Evolutionary conservation across 805 yeast genomes (phyloP), one percentile per base, ranked within the genome.

Genomic region (Saccharomycopsis synnaedendra): DNA sequence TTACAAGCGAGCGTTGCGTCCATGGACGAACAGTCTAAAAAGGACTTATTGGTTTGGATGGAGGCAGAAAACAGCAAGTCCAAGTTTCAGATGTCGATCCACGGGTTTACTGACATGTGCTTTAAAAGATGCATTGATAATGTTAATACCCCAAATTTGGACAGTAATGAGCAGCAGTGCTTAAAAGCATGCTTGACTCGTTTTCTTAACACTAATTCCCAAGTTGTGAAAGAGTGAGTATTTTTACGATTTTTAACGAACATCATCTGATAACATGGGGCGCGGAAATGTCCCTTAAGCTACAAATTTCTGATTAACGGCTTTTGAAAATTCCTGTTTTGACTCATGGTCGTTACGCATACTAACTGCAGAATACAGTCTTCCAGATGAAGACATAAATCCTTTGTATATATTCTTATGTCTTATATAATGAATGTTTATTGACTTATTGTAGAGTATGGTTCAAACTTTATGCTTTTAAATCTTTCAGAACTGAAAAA

Each of bases 101-200:
- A 89, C 63, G 77, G 74, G 58, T 87, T 86, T 74, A 88, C 96
- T 31, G 89, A 87, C 60, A 72, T 82, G 71, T 89, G 97, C 63
- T 89, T 87, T 73, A 85, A 82, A 62, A 84, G 85, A 66, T 89
- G 97, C 64, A 74, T 87, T 45, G 66, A 68, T 43, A 61, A 65
- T 30, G 57, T 57, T 52, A 67, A 64, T 27, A 51, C 66, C 4
- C 58, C 57, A 41, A 62, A 76, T 44, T 65, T 69, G 43, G 70
- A 71, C 53, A 46, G 66, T 2, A 63, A 63, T 47, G 97, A 89
- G 64, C 84, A 82, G 55, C 64, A 69, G 35, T 89, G 97, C 63
- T 67, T 89, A 60, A 66, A 71, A 50, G 83, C 83, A 68, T 89
- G 97, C 64, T 77, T 89, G 56, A 82, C 85, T 66, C 68, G 95